These are phyloP conservation scores for Lipomyces chichibuensis DNA, from an alignment of 805 yeast genomes.

Conservation along the genomic window DNA sequence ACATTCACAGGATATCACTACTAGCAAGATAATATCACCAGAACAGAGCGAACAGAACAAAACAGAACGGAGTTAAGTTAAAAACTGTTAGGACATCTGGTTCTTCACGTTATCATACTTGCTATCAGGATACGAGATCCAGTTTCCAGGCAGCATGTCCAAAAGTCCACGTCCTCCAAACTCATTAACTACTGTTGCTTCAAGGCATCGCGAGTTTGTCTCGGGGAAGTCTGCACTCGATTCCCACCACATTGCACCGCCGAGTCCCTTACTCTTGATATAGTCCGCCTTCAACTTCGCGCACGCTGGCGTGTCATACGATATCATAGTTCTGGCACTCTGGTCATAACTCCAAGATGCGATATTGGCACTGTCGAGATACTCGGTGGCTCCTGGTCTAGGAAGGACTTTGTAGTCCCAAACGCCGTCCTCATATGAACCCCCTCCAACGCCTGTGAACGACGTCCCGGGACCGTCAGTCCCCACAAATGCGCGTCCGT, in stretches of 20 bases:
- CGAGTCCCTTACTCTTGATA: conserved; percentile 54
- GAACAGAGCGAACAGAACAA: no score
- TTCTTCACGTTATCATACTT: neutral
- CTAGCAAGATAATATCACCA: neutral
- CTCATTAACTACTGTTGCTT: conserved; percentile 3
- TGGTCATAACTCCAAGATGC: conserved; percentile 59
- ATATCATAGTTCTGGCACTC: conserved; percentile 48
- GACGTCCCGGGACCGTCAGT: conserved; percentile 49
- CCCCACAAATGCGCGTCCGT: conserved; percentile 63
- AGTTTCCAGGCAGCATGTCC: conserved; percentile 7
- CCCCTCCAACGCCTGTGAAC: conserved; percentile 37
- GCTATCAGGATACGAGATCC: conserved; percentile 10
- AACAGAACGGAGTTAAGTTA: no score
- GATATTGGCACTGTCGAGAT: conserved; percentile 56
- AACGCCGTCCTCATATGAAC: conserved; percentile 54
- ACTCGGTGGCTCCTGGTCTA: conserved; percentile 49
- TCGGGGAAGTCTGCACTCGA: conserved; percentile 53
- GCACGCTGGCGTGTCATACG: conserved; percentile 67
- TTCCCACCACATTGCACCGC: conserved; percentile 97
- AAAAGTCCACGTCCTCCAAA: conserved; percentile 11
- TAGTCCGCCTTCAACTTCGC: conserved; percentile 63
- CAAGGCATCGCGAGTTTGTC: conserved; percentile 11
- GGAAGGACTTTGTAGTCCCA: conserved; percentile 64
- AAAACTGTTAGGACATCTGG: neutral
- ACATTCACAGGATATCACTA: neutral